phyloP scores from a whole-genome alignment of 345 rosid genomes.

The Hevea brasiliensis region DNA sequence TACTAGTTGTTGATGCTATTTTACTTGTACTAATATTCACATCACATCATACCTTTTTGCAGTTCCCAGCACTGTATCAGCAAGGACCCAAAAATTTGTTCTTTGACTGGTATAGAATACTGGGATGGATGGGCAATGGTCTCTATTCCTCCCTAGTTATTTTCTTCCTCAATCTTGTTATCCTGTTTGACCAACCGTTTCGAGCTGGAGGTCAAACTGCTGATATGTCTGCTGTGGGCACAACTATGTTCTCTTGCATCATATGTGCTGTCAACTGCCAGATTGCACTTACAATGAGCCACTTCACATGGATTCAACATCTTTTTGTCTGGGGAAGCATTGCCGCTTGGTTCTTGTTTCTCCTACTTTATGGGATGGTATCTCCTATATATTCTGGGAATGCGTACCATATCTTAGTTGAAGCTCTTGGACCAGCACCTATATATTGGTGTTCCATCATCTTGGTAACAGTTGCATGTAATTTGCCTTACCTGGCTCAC shows the following conservation, averaged over 20 bases:
- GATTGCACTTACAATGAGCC: constrained; percentile 85
- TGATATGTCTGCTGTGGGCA: constrained; percentile 80
- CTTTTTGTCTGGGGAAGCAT: constrained; percentile 87
- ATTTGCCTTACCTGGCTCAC: constrained; percentile 62
- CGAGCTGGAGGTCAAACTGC: constrained; percentile 77
- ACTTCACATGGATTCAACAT: constrained; percentile 98
- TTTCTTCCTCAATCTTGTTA: constrained; percentile 67
- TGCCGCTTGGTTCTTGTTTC: constrained; percentile 76
- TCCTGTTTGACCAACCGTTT: constrained; percentile 74
- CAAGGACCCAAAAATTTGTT: constrained; percentile 89
- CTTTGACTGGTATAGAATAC: constrained; percentile 85
- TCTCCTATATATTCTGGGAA: constrained; percentile 59
- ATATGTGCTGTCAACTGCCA: constrained; percentile 89
- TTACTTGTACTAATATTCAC: neutral
- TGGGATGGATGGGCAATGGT: constrained; percentile 96
- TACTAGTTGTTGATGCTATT: neutral
- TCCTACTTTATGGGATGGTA: constrained; percentile 62
- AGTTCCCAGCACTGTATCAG: constrained; percentile 97
- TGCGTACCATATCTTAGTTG: constrained; percentile 64
- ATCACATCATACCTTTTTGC: too few relatives aligned
- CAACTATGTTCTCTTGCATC: constrained; percentile 94
- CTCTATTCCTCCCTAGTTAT: constrained; percentile 66
- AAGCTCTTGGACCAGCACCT: constrained; percentile 81
- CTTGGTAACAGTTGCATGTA: constrained; percentile 64
- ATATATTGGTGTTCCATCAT: constrained; percentile 76